These are phyloP conservation scores for Bipolaris zeicola DNA, from an alignment of 2,329 filamentous ascomycete species.

Conservation along the genomic window DNA sequence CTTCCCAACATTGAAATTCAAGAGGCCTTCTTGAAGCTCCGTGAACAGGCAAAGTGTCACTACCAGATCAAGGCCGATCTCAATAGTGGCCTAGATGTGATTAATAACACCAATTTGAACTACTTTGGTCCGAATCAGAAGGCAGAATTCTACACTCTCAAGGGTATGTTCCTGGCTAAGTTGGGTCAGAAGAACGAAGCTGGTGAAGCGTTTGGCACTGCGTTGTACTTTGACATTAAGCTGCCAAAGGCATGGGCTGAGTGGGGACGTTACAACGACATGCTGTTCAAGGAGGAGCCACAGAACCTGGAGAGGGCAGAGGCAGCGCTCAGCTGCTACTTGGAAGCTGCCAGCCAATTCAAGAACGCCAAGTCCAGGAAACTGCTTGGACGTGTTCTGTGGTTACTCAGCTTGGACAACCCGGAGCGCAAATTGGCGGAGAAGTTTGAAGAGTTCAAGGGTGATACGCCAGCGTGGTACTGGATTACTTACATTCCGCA, in stretches of 20 bases:
- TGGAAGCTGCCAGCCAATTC: constrained; percentile 94
- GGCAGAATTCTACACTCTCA: constrained; percentile 97
- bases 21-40: constrained; percentile 94
- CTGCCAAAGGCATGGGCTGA: constrained; percentile 98
- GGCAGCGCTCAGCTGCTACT: constrained; percentile 92
- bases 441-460: constrained; percentile 95
- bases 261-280: constrained; percentile 98
- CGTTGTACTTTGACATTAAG: constrained; percentile 92
- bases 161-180: constrained; percentile 99
- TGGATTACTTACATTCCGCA: constrained; percentile 99
- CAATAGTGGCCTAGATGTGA: constrained; percentile 91
- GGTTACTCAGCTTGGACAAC: constrained; percentile 93
- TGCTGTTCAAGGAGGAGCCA: constrained; percentile 91
- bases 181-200: constrained; percentile 88
- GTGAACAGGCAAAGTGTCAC: constrained; percentile 99
- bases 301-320: constrained; percentile 80
- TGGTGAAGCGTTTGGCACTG: constrained; percentile 91
- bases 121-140: constrained; percentile 97
- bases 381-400: constrained; percentile 88
- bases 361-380: constrained; percentile 97
- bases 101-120: constrained; percentile 99
- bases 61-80: constrained; percentile 96
- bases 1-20: constrained; percentile 99
- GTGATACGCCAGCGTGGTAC: constrained; percentile 97
- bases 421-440: constrained; percentile 79